phyloP scores from a whole-genome alignment of 2,329 filamentous ascomycete species.

The Fusarium beomiforme region DNA sequence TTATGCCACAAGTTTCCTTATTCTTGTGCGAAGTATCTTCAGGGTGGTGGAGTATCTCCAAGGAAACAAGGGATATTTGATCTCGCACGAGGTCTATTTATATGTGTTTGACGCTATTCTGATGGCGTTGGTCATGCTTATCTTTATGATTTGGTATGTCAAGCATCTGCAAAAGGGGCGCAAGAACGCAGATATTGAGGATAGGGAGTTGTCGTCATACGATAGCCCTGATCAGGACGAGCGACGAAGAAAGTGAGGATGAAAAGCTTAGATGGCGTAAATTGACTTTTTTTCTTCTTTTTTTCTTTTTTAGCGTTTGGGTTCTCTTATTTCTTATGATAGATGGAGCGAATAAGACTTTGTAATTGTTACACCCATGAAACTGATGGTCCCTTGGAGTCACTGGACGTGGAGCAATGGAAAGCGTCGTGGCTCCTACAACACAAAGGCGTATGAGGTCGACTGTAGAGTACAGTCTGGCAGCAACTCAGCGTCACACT shows the following conservation, averaged over 20 bases:
- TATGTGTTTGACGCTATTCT: constrained; percentile 13
- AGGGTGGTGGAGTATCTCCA: constrained; percentile 4
- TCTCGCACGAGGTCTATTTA: constrained; percentile 1
- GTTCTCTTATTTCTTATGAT: accelerated
- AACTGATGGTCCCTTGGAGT: accelerated
- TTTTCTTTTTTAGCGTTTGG: not conserved
- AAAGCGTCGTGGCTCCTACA: too few relatives aligned
- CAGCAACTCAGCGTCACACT: too few relatives aligned
- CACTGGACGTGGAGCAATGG: accelerated
- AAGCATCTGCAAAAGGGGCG: not conserved
- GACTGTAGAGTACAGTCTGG: too few relatives aligned
- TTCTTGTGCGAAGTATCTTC: constrained; percentile 13
- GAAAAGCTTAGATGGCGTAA: not conserved
- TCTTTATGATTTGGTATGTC: constrained; percentile 8
- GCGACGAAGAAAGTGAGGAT: not conserved
- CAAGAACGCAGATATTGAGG: not conserved
- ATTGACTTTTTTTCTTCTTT: accelerated
- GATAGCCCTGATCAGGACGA: not conserved
- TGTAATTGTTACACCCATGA: accelerated
- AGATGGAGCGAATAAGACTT: not conserved
- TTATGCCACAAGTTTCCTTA: constrained; percentile 6
- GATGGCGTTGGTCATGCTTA: constrained; percentile 4
- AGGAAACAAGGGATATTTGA: constrained; percentile 1
- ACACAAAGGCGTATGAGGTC: not conserved
- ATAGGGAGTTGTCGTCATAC: not conserved